A percentile compares a stretch with the other conserved stretches of the same genome.
phyloP scores from a whole-genome alignment of 495 filamentous ascomycete genomes.

The Neurospora sp. region DNA sequence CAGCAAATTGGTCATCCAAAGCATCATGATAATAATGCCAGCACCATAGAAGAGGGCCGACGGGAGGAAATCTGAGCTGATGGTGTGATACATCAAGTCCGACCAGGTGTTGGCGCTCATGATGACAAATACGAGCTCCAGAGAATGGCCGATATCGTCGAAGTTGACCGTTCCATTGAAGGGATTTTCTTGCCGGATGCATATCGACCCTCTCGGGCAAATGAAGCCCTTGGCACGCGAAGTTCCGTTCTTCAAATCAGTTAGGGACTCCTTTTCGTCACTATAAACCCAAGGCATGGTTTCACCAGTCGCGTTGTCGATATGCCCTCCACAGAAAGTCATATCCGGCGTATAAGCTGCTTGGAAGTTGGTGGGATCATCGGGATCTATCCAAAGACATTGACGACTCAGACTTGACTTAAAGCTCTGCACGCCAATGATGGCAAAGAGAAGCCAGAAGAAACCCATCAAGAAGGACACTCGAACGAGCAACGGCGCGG shows the following conservation, averaged over 20 bases:
- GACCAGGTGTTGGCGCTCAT: slow-evolving; percentile 98
- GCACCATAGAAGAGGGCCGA: slow-evolving; percentile 76
- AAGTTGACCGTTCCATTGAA: slow-evolving; percentile 85
- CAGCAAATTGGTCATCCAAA: slow-evolving; percentile 94
- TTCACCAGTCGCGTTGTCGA: slow-evolving; percentile 47
- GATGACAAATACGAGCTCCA: slow-evolving; percentile 95
- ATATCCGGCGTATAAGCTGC: slow-evolving; percentile 43
- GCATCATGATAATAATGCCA: slow-evolving; percentile 83
- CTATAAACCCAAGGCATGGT: slow-evolving; percentile 54
- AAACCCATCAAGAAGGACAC: slow-evolving; percentile 95
- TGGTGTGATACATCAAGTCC: slow-evolving; percentile 86
- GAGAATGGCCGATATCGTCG: slow-evolving; percentile 82
- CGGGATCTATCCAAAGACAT: slow-evolving; percentile 74
- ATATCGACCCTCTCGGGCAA: slow-evolving; percentile 73
- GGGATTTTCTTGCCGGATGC: slow-evolving; percentile 68
- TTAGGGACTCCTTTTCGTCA: neutral
- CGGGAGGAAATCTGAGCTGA: slow-evolving; percentile 80
- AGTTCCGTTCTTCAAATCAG: slow-evolving; percentile 18
- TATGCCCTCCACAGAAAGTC: slow-evolving; percentile 79
- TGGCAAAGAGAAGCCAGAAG: slow-evolving; percentile 98
- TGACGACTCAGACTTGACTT: slow-evolving; percentile 83
- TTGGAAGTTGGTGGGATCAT: slow-evolving; percentile 30
- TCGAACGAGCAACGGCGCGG: slow-evolving; percentile 84
- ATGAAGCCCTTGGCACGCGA: slow-evolving; percentile 72
- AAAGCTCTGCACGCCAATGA: slow-evolving; percentile 94